Base-by-base conservation (phyloP, 805 yeast genomes). In the Sugiyamaella lignohabitans region DNA sequence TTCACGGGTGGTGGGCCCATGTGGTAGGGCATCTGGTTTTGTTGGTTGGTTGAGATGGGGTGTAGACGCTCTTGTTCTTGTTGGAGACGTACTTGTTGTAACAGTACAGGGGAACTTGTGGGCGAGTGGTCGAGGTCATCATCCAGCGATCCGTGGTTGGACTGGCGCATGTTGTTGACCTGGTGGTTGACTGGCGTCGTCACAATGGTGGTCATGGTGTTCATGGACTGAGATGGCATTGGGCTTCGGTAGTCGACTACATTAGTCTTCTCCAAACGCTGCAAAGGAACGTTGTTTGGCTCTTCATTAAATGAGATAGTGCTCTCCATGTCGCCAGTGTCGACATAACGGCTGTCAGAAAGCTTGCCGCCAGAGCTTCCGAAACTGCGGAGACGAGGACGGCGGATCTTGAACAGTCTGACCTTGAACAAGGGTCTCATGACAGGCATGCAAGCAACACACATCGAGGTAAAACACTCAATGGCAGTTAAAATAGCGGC, bases 371-470 rank as follows among this genome's bases (percentile, higher is more conserved):
- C 11, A 8, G 38, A 35, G 21, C 38, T 35, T 5, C 21, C 21
- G 14, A 8, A 8, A 27, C 14, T 27, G 8, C 32, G 8, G 8
- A 8, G 8, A 8, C 32, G 8, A 16, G 20, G 6, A 14, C 38
- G 38, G 21, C 20, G 38, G 5, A 8, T 10, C 21, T n/a, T n/a
- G 38, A 35, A 35, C 5, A 35, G 18, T 17, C 11, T 35, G 6
- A 11, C 11, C 5, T 32, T 36, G 5, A 45, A 17, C 20, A 45
- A 27, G 2, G 48, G 48, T 37, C 59, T 38, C 56, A 58, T 36
- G 6, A 57, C 50, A 11, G 61, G 61, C 47, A 58, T 42, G 19
- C 53, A 49, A 18, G 59, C 61, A 4, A 57, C 60, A 4, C 51
- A 43, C 49, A 54, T 49, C 10, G 59, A 53, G 2, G 58, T 57